phyloP scores from a whole-genome alignment of 169 alveolate species.

The Plasmodium adleri region DNA sequence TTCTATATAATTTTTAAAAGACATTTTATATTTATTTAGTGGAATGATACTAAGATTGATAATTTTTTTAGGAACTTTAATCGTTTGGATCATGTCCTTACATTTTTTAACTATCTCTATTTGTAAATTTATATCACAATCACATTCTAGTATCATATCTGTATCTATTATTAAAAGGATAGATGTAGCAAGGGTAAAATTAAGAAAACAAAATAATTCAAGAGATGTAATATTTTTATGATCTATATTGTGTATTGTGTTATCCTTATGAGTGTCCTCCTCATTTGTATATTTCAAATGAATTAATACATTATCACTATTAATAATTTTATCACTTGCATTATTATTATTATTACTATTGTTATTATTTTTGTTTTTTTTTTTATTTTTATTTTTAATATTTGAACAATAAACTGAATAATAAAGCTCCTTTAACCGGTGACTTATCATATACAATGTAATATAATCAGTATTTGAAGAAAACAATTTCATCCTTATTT shows the following conservation, averaged over 20 bases:
- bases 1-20: conserved; percentile 20
- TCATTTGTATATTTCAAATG: neutral
- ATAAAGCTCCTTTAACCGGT: neutral
- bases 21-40: conserved; percentile 16
- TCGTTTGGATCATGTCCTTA: conserved; percentile 14
- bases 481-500: conserved; percentile 37
- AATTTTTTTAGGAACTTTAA: conserved; percentile 30
- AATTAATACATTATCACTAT: neutral
- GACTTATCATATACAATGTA: conserved; percentile 1
- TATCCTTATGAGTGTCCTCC: neutral
- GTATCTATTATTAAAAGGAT: conserved; percentile 27
- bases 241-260: neutral
- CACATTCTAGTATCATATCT: conserved; percentile 5
- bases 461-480: conserved; percentile 29
- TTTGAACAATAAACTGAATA: neutral
- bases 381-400: too few species aligned
- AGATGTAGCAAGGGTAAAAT: conserved; percentile 13
- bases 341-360: neutral
- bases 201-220: conserved; percentile 18
- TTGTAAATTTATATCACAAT: conserved; percentile 14
- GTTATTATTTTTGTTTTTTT: neutral
- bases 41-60: conserved; percentile 1
- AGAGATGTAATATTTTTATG: conserved; percentile 19
- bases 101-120: conserved; percentile 36
- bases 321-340: neutral